phyloP scores from a whole-genome alignment of 2,329 filamentous ascomycete genomes.

The Endoconidiophora laricicola region DNA sequence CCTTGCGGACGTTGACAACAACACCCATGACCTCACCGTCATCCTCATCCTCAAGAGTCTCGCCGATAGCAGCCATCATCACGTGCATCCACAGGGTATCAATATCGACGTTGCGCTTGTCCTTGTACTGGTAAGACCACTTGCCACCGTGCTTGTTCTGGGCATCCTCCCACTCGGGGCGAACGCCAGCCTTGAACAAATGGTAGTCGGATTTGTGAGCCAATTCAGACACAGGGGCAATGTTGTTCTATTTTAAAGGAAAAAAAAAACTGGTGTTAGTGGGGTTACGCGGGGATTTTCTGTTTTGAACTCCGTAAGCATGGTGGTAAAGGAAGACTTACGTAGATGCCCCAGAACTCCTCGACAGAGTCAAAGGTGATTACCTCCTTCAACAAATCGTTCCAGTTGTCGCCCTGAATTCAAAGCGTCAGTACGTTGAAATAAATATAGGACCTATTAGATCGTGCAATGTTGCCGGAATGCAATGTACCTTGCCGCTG shows the following conservation, averaged over 20 bases:
- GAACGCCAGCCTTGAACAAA: constrained; percentile 93
- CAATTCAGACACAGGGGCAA: constrained; percentile 86
- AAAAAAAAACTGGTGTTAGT: background rate
- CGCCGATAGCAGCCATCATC: constrained; percentile 90
- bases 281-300: background rate
- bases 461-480: background rate
- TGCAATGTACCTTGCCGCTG: constrained; percentile 60
- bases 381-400: constrained; percentile 92
- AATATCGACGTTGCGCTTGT: constrained; percentile 80
- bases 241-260: constrained; percentile 68
- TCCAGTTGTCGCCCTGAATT: constrained; percentile 89
- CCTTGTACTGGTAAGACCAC: constrained; percentile 97
- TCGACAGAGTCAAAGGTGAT: constrained; percentile 98
- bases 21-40: constrained; percentile 99
- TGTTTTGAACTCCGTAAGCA: background rate
- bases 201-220: constrained; percentile 98
- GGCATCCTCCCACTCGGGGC: constrained; percentile 94
- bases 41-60: constrained; percentile 86
- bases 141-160: constrained; percentile 99
- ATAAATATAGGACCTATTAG: background rate
- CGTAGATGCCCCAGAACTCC: constrained; percentile 99
- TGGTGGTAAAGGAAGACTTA: constrained; percentile 32
- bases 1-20: constrained; percentile 96
- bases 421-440: background rate
- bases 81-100: constrained; percentile 94